Base-by-base conservation (phyloP, 2,329 filamentous ascomycete genomes). In the Fusarium agapanthi region DNA sequence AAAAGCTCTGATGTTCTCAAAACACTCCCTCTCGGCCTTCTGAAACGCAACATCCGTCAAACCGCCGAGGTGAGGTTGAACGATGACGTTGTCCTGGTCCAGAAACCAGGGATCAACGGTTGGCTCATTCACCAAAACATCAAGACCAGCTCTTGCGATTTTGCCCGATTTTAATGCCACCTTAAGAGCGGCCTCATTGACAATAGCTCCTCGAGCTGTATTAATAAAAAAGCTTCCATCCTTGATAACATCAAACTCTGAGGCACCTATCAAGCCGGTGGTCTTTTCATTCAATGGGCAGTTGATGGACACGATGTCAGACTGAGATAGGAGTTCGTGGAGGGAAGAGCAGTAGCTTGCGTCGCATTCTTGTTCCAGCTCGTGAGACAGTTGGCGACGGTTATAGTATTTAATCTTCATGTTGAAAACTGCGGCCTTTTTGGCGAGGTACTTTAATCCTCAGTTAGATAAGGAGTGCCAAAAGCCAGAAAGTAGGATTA, bases 111-210 rank as follows among this genome's bases (percentile, higher is more conserved):
- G 56, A 35, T 73, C 62, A 16, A 72, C 65, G 14, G 76, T 78
- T 0, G 84, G 85, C 75, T 86, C 85, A 43, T 84, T 79, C 43
- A 65, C 73, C 34, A 85, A 81, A 1, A 86, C 85, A 69, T 87
- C 85, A 34, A 88, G 69, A 1, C 86, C 86, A 3, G 83, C 85
- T 6, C 83, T 77, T 4, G 77, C 79, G 10, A 87, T 69, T 60
- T 85, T 83, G 16, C 86, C 84, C 5, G 75, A 80, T 66, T 85
- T 79, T 10, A 88, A 75, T 0, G 85, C 86, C 14, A 76, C 75
- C 22, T 84, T 79, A 41, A 88, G 66, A 2, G 85, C 85, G 11
- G 76, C 76, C 70, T 87, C 85, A 67, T 88, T 83, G 3, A 88
- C 78, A 9, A 88, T 77, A 32, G 81, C 81, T 3, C 86, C 86